Conservation (phyloP, 1,284 basidiomycete genomes). For the Cutaneotrichosporon mucoides region DNA sequence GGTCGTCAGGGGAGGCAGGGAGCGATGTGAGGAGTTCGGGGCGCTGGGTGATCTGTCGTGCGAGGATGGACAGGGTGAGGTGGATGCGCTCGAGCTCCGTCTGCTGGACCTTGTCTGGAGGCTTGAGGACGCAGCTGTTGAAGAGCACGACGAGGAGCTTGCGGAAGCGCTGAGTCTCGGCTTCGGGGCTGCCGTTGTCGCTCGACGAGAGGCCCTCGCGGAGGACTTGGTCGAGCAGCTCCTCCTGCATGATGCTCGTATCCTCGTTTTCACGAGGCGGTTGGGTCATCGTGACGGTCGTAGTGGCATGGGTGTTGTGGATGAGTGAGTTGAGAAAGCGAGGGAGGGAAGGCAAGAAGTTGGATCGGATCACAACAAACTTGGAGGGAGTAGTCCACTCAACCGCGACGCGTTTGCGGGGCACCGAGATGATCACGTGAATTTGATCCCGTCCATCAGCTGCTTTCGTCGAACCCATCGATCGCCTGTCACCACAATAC, state of each 20-base stretch:
- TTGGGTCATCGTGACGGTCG: not conserved
- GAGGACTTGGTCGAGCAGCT: conserved; percentile 38
- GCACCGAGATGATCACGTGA: not conserved
- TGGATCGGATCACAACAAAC: not conserved
- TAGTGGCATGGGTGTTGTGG: not conserved
- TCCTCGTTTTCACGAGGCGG: no score
- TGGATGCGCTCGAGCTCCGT: conserved; percentile 21
- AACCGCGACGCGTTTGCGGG: conserved; percentile 4
- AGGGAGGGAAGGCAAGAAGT: not conserved
- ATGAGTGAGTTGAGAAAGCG: not conserved
- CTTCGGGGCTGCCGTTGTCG: conserved; percentile 16
- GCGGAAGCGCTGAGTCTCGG: conserved; percentile 20
- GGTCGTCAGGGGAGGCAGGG: no score
- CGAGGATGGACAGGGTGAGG: conserved; percentile 36
- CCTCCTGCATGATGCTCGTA: conserved; percentile 6
- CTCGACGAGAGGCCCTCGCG: conserved; percentile 31
- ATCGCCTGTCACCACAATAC: no score
- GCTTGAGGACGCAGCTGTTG: conserved; percentile 34
- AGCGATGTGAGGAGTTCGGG: conserved; percentile 25
- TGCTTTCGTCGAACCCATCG: no score
- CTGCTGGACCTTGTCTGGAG: conserved; percentile 8
- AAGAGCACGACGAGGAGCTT: conserved; percentile 39
- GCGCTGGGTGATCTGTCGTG: conserved; percentile 20
- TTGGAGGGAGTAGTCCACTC: conserved; percentile 3
- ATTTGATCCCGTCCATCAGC: not conserved